A percentile compares a stretch with the other conserved stretches of the same genome.
Conservation (phyloP, 768 basidiomycete species). For the Boletellus sp. region DNA sequence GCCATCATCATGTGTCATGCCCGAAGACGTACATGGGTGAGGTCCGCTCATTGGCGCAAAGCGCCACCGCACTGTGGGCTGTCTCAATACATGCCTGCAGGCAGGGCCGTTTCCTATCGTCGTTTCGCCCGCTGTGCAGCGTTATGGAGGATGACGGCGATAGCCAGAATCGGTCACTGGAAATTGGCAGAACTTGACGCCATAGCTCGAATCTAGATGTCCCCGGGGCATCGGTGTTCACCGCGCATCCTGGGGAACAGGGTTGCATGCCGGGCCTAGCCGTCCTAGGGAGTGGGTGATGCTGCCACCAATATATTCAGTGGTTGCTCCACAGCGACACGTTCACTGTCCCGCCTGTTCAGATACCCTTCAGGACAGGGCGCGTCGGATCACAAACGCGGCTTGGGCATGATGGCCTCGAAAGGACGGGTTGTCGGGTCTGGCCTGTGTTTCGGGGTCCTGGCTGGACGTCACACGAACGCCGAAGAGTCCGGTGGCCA, state of each 20-base stretch:
- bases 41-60: conserved; percentile 1
- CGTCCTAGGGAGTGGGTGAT: background rate
- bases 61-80: background rate
- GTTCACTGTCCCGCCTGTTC: conserved; percentile 2
- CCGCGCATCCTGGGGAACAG: background rate
- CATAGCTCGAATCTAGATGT: too few species aligned
- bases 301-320: background rate
- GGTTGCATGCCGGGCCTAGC: background rate
- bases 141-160: background rate
- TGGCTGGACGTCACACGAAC: background rate
- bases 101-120: background rate
- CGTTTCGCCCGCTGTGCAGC: background rate
- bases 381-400: conserved; percentile 11
- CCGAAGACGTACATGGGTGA: background rate
- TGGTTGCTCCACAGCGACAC: background rate
- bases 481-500: conserved; percentile 1
- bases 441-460: conserved; percentile 1
- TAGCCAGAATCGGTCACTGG: background rate
- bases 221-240: too few species aligned
- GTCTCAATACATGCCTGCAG: background rate
- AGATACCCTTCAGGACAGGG: conserved; percentile 3
- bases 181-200: background rate
- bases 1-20: background rate
- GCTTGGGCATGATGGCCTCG: background rate
- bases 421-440: conserved; percentile 7